Percentiles rank a stretch among this genome's conserved stretches.
Conservation (phyloP, 2,329 filamentous ascomycete genomes). For the Thyridium curvatum region DNA sequence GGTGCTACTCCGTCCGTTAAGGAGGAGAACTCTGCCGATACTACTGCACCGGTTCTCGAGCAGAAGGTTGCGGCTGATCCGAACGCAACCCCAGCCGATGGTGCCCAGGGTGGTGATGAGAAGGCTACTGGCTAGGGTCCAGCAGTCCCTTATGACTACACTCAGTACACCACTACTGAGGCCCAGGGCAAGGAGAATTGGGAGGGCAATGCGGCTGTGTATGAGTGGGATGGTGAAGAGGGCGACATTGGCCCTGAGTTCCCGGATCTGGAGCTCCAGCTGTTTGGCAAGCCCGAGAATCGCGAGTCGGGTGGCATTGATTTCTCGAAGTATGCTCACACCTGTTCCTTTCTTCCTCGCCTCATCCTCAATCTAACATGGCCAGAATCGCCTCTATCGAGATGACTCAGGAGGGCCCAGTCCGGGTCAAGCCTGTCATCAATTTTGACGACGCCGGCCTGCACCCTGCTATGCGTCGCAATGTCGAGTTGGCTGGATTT, state of each 20-base stretch:
- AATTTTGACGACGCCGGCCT: constrained; percentile 71
- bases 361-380: background rate
- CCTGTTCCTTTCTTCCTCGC: constrained; percentile 5
- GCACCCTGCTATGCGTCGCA: constrained; percentile 76
- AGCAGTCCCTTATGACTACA: constrained; percentile 39
- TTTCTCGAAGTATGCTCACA: constrained; percentile 50
- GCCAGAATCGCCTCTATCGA: constrained; percentile 47
- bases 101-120: background rate
- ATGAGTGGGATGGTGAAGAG: constrained; percentile 79
- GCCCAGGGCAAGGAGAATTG: constrained; percentile 23
- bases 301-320: constrained; percentile 48
- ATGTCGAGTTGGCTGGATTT: constrained; percentile 70
- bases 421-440: constrained; percentile 43
- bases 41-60: too few relatives aligned
- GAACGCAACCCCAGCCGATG: background rate
- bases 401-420: constrained; percentile 50
- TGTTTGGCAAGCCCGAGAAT: constrained; percentile 60
- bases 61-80: too few relatives aligned
- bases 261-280: constrained; percentile 62
- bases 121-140: background rate
- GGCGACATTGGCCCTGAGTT: constrained; percentile 77
- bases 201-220: constrained; percentile 56
- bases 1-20: too few relatives aligned
- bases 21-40: too few relatives aligned
- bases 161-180: constrained; percentile 15